phyloP scores from a whole-genome alignment of 2,329 filamentous ascomycete species.

The Emydomyces testavorans region DNA sequence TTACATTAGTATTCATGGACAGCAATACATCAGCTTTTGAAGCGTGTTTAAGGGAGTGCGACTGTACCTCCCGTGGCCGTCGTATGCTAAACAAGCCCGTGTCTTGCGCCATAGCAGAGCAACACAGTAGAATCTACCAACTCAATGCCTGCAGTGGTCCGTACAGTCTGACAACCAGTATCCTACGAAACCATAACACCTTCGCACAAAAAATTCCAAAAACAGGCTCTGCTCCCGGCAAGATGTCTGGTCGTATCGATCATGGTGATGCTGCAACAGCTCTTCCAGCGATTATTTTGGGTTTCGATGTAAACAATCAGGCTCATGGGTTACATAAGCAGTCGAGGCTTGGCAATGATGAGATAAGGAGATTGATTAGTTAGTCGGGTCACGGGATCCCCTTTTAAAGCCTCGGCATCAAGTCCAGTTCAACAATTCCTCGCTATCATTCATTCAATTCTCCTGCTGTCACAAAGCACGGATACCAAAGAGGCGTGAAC shows the following conservation, averaged over 20 bases:
- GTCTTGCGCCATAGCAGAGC: constrained; percentile 66
- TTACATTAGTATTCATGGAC: constrained; percentile 16
- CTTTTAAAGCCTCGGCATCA: constrained; percentile 14
- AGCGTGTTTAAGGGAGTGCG: not conserved
- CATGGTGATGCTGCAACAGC: not conserved
- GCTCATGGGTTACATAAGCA: constrained; percentile 2
- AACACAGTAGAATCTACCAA: constrained; percentile 23
- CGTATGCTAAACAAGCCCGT: constrained; percentile 82
- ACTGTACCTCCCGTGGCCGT: constrained; percentile 72
- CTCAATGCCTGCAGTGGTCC: constrained; percentile 1
- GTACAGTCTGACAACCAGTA: not conserved
- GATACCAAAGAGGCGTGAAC: no score
- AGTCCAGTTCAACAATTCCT: not conserved
- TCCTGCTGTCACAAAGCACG: no score
- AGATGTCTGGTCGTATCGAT: not conserved
- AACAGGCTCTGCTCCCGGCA: not conserved
- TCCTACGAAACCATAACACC: not conserved
- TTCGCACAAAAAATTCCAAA: not conserved
- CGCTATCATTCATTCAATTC: no score
- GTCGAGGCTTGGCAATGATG: not conserved
- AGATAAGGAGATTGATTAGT: no score
- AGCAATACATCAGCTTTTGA: no score
- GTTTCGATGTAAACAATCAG: constrained; percentile 12
- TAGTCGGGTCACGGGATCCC: constrained; percentile 28
- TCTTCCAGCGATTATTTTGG: not conserved